Conservation (phyloP, 2,329 filamentous ascomycete genomes). For the Parasarocladium wereldwijsianum region DNA sequence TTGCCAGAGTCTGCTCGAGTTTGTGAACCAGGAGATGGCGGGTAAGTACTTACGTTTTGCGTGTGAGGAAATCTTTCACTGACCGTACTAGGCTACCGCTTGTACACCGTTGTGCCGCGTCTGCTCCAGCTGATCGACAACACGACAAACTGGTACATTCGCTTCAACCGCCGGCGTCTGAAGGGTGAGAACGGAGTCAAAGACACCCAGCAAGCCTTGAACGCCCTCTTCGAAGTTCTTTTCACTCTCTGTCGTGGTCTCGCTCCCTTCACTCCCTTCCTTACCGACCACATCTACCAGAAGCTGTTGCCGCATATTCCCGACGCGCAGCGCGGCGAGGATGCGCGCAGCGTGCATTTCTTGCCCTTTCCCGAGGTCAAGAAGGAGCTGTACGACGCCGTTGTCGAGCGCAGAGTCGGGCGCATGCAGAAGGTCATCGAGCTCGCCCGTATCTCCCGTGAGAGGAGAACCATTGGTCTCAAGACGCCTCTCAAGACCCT, state of each 20-base stretch:
- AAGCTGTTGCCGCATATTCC: constrained; percentile 73
- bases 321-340: constrained; percentile 47
- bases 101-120: constrained; percentile 85
- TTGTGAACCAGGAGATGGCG: constrained; percentile 85
- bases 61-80: constrained; percentile 2
- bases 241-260: constrained; percentile 79
- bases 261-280: constrained; percentile 89
- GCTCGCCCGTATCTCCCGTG: constrained; percentile 70
- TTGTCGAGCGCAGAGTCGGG: constrained; percentile 71
- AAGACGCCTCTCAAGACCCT: constrained; percentile 87
- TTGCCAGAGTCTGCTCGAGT: constrained; percentile 80
- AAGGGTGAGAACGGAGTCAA: constrained; percentile 80
- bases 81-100: constrained; percentile 40
- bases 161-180: constrained; percentile 79
- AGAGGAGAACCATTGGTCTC: constrained; percentile 68
- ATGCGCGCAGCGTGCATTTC: constrained; percentile 84
- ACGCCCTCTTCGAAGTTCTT: constrained; percentile 86
- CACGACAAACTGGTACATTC: constrained; percentile 97
- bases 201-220: constrained; percentile 80
- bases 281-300: constrained; percentile 88
- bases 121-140: constrained; percentile 78
- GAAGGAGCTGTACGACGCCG: constrained; percentile 73
- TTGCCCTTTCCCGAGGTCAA: constrained; percentile 78
- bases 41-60: constrained; percentile 29
- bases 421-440: constrained; percentile 97